Evolutionary conservation across 1,139 yeast species (phyloP), one percentile per base, ranked within the genome.

Genomic region (Hanseniaspora uvarum): DNA sequence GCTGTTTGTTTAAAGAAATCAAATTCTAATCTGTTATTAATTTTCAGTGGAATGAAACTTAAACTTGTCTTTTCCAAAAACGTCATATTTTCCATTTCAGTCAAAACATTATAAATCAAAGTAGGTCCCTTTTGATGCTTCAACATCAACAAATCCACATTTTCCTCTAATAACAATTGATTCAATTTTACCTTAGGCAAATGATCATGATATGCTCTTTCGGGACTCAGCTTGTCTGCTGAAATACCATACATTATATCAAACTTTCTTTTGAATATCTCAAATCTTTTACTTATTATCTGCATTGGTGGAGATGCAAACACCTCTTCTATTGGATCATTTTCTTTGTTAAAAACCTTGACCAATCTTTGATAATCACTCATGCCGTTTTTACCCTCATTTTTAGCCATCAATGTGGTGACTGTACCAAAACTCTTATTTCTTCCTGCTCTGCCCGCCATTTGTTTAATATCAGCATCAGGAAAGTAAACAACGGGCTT

Each of bases 391-490:
- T 88, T 79, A 0, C 84, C 74, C 1, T 85, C 83, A 57, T 75
- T 76, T 28, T 19, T 41, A 11, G 10, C 10, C 0, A 94, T 94
- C 28, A 68, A 61, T 0, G 76, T 65, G 10, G 65, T 44, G 57
- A 54, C 57, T 16, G 57, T 63, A 3, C 54, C 58, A 10, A 40
- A 60, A 6, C 68, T 66, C 57, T 72, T 73, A 62, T 72, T 92
- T 57, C 99, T 70, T 0, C 99, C 99, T 0, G 98, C 98, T 59
- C 99, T 73, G 1, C 99, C 99, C 2, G 94, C 97, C 59, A 92
- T 92, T 67, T 92, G 99, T 65, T 87, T 87, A 30, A 83, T 77
- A 55, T 83, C 81, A 0, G 94, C 82, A 4, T 77, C 70, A 0
- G 83, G 72, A 41, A 89, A 67, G 1, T 68, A 67, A 3, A 69